Base-by-base conservation (phyloP, 345 rosid species). In the Aegle marmelos region DNA sequence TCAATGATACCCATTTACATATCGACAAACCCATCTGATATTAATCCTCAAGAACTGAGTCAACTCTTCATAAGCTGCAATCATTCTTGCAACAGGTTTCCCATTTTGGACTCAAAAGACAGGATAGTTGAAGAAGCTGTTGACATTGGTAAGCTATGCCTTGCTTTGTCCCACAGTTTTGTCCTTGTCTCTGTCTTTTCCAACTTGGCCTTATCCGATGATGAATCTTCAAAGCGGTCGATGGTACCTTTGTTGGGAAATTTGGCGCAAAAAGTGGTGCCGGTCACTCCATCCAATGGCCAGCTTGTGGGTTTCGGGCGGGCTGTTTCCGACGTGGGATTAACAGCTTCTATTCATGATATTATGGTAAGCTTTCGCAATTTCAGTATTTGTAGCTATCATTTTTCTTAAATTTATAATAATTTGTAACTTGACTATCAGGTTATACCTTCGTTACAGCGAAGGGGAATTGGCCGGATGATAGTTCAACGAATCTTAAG, bases 321-420 rank as follows among this genome's bases (percentile, higher is more conserved):
- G 50, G 98, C 93, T 5, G 91, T 93, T 81, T 92, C 98, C 77
- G 98, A 95, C 80, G 11, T 73, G 50, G 92, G 93, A 72, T 87
- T 95, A 87, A 93, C 97, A 17, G 98, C 99, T 71, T 89, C 99
- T 68, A 87, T 95, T 58, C 81, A 88, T 39, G 97, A 95, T 85
- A 86, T 93, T 64, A 86, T 92, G 98, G 97, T 91, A 80, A 30
- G 25, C 34, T 59, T 50, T 5, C 63, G 22, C 4, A 17, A 27
- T 36, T 21, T 34, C 70, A 34, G n/a, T 31, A 17, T 17, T 17
- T 21, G 39, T 63, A 4, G 67, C 36, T 6, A 28, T 24, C 36
- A 5, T 62, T 7, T 62, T 27, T 27, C 61, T 58, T 22, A 24
- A 58, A 58, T 58, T 24, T 14, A 11, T 2, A 19, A 62, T 62